These are phyloP conservation scores for Penicillium sp. DNA, from an alignment of 2,329 filamentous ascomycete genomes.

Conservation along the genomic window DNA sequence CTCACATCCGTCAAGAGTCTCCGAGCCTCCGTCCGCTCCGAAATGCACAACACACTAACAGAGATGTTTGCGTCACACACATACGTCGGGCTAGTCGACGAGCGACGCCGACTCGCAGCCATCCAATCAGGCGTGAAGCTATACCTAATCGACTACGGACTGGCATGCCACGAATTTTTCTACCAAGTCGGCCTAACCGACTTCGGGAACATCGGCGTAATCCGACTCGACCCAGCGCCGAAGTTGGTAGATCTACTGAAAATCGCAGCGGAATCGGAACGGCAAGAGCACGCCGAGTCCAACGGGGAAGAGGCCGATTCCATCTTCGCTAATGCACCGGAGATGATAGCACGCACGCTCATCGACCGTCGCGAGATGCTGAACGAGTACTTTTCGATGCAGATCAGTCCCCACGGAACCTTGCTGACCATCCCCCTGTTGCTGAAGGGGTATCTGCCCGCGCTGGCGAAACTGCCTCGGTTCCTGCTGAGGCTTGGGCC, in stretches of 20 bases:
- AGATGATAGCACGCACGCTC: constrained; percentile 64
- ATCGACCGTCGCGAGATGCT: constrained; percentile 81
- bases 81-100: constrained; percentile 91
- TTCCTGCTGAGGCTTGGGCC: constrained; percentile 88
- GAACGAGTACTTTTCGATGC: constrained; percentile 84
- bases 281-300: constrained; percentile 36
- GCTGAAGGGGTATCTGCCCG: constrained; percentile 83
- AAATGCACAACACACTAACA: constrained; percentile 80
- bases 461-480: constrained; percentile 78
- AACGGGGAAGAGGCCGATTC: constrained; percentile 35
- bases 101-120: constrained; percentile 79
- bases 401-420: constrained; percentile 74
- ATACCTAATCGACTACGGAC: constrained; percentile 89
- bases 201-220: constrained; percentile 88
- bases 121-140: constrained; percentile 91
- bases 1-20: constrained; percentile 84
- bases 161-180: constrained; percentile 82
- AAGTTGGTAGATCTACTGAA: constrained; percentile 66
- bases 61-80: constrained; percentile 85
- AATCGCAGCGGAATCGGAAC: constrained; percentile 71
- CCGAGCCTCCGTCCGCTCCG: constrained; percentile 73
- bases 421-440: constrained; percentile 78
- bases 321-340: constrained; percentile 65
- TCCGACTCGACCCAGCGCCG: constrained; percentile 75
- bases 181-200: constrained; percentile 94